A percentile compares a stretch with the other conserved stretches of the same genome.
phyloP scores from a whole-genome alignment of 345 rosid genomes.

The Hibiscus mutabilis region DNA sequence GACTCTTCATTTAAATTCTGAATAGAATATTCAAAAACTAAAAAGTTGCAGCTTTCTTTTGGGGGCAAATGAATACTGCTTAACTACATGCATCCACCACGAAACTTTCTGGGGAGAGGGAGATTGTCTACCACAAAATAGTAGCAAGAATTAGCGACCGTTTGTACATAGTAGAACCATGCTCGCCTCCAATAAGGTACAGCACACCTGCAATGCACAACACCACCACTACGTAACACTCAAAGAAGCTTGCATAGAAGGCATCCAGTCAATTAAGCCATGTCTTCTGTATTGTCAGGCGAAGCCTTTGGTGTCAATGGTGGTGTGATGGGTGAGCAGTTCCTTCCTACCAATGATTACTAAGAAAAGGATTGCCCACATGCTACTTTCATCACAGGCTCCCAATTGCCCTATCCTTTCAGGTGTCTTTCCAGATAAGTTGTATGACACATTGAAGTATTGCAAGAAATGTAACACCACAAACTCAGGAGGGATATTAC shows the following conservation, averaged over 20 bases:
- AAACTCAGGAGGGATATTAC: conserved; percentile 16
- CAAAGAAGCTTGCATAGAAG: background rate
- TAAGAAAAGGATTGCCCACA: conserved; percentile 21
- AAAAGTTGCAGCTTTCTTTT: too few species aligned
- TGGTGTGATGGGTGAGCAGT: background rate
- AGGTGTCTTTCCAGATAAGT: conserved; percentile 19
- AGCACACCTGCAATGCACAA: background rate
- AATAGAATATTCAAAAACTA: background rate
- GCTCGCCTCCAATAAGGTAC: background rate
- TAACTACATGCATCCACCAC: background rate
- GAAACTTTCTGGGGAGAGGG: too few species aligned
- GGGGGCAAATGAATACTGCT: background rate
- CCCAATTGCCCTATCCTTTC: conserved; percentile 14
- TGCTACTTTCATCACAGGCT: conserved; percentile 19
- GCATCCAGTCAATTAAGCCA: background rate
- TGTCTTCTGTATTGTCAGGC: background rate
- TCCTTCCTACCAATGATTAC: conserved; percentile 19
- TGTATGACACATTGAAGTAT: conserved; percentile 20
- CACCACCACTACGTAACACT: background rate
- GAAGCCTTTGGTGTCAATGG: background rate
- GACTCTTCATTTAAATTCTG: background rate
- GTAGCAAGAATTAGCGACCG: background rate
- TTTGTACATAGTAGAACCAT: background rate
- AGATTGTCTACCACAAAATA: background rate
- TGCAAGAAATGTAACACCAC: background rate